phyloP scores from a whole-genome alignment of 768 basidiomycete genomes.

The Boletus rubescentipes region DNA sequence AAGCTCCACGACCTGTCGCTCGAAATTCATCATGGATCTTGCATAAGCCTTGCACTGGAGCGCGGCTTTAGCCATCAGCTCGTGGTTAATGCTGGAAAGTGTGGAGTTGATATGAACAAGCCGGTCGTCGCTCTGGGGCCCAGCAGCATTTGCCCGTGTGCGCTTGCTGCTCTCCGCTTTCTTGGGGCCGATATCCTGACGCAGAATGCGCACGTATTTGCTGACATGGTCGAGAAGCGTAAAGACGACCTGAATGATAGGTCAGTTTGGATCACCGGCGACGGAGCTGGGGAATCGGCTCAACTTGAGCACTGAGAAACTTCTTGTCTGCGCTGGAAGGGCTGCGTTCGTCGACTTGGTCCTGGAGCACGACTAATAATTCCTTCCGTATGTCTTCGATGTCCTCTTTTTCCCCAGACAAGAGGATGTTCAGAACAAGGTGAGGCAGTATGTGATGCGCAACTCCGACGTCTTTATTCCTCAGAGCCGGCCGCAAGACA shows the following conservation, averaged over 20 bases:
- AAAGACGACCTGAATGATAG: constrained; percentile 76
- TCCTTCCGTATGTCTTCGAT: constrained; percentile 68
- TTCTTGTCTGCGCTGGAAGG: constrained; percentile 72
- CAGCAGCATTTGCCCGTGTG: constrained; percentile 38
- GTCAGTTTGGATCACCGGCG: background rate
- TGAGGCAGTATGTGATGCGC: constrained; percentile 91
- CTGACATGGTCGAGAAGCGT: constrained; percentile 93
- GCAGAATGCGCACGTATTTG: constrained; percentile 78
- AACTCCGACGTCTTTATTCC: constrained; percentile 91
- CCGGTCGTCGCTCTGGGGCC: constrained; percentile 51
- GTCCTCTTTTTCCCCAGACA: constrained; percentile 68
- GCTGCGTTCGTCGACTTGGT: constrained; percentile 72
- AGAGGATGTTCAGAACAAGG: constrained; percentile 80
- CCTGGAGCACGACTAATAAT: constrained; percentile 77
- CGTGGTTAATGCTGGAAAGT: constrained; percentile 78
- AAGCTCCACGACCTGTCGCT: constrained; percentile 70
- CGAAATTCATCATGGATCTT: constrained; percentile 92
- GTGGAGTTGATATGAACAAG: constrained; percentile 76
- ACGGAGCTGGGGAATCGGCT: constrained; percentile 1
- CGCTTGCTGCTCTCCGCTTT: constrained; percentile 51
- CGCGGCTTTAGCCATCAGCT: constrained; percentile 90
- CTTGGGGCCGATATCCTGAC: constrained; percentile 59
- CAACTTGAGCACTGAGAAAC: constrained; percentile 90
- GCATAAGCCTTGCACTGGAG: constrained; percentile 94
- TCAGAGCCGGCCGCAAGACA: constrained; percentile 74